A percentile compares a stretch with the other conserved stretches of the same genome.
phyloP scores from a whole-genome alignment of 495 filamentous ascomycete species.

The Talaromyces borbonicus region DNA sequence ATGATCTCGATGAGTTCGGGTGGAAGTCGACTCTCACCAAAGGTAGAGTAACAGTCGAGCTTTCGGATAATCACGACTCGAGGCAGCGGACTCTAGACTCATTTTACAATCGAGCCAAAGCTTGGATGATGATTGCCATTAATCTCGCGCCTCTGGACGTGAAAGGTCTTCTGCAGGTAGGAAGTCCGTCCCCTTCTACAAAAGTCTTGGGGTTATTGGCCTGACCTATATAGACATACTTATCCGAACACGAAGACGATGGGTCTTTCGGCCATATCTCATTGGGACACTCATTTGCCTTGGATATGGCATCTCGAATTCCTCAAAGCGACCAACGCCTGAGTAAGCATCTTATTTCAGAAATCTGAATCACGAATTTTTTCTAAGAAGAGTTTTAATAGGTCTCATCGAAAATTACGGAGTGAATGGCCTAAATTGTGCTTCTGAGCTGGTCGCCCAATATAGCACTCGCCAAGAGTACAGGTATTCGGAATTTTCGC shows the following conservation, averaged over 20 bases:
- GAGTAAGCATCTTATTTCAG: slow-evolving; percentile 29
- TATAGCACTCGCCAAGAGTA: slow-evolving; percentile 97
- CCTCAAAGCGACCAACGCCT: slow-evolving; percentile 83
- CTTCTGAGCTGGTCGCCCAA: slow-evolving; percentile 90
- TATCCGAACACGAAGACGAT: slow-evolving; percentile 87
- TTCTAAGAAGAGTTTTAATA: slow-evolving; percentile 5
- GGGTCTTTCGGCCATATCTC: slow-evolving; percentile 81
- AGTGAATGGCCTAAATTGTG: slow-evolving; percentile 68
- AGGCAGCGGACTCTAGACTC: slow-evolving; percentile 65
- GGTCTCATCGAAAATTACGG: slow-evolving; percentile 62
- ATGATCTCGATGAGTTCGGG: slow-evolving; percentile 87
- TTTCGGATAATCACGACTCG: slow-evolving; percentile 81
- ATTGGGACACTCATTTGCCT: slow-evolving; percentile 86
- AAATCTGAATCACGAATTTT: neutral
- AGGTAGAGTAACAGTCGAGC: slow-evolving; percentile 69
- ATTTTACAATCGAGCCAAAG: slow-evolving; percentile 66
- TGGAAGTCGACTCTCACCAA: slow-evolving; percentile 68
- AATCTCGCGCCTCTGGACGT: slow-evolving; percentile 87
- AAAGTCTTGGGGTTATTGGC: neutral
- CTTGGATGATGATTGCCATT: slow-evolving; percentile 70
- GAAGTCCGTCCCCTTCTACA: neutral
- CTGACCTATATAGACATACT: slow-evolving; percentile 55
- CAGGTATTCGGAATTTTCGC: slow-evolving; percentile 59
- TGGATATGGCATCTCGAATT: slow-evolving; percentile 83
- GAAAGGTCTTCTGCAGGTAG: slow-evolving; percentile 73